Conservation (phyloP, 495 filamentous ascomycete species). For the Symbiotaphrina buchneri region DNA sequence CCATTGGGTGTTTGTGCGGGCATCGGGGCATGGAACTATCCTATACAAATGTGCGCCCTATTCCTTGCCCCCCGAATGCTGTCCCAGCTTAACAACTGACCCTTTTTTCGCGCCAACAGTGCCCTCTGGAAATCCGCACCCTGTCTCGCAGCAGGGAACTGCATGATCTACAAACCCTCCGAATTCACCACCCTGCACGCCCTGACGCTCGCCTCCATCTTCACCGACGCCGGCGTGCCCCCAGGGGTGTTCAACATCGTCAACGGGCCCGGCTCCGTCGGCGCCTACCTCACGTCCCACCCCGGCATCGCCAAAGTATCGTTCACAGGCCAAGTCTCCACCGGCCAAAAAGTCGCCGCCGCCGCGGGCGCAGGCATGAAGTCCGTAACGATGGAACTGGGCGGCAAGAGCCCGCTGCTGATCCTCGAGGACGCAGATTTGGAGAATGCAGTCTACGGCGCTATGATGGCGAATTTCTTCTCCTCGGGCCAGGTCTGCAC, state of each 20-base stretch:
- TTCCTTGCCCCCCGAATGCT: not conserved
- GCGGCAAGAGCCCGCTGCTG: conserved; percentile 56
- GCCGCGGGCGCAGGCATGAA: conserved; percentile 56
- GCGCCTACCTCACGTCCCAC: conserved; percentile 43
- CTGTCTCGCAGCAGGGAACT: conserved; percentile 64
- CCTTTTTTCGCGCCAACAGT: conserved; percentile 10
- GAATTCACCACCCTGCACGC: conserved; percentile 61
- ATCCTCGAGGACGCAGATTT: conserved; percentile 49
- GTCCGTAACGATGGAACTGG: conserved; percentile 69
- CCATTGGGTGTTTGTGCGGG: conserved; percentile 56
- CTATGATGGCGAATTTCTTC: conserved; percentile 81
- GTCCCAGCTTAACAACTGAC: conserved; percentile 1
- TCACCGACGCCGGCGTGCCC: conserved; percentile 49
- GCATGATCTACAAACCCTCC: conserved; percentile 72
- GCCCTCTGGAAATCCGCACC: conserved; percentile 72
- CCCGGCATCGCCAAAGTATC: conserved; percentile 54
- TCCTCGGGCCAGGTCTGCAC: conserved; percentile 70
- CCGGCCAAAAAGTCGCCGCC: conserved; percentile 50
- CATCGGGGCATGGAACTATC: conserved; percentile 74
- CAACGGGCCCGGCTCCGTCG: conserved; percentile 49
- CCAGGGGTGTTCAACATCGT: conserved; percentile 66
- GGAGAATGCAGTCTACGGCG: conserved; percentile 53
- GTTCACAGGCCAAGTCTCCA: conserved; percentile 65
- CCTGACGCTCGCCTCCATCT: conserved; percentile 43
- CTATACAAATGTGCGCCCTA: conserved; percentile 44